phyloP scores from a whole-genome alignment of 805 yeast genomes.

The Schwanniomyces yamadae region DNA sequence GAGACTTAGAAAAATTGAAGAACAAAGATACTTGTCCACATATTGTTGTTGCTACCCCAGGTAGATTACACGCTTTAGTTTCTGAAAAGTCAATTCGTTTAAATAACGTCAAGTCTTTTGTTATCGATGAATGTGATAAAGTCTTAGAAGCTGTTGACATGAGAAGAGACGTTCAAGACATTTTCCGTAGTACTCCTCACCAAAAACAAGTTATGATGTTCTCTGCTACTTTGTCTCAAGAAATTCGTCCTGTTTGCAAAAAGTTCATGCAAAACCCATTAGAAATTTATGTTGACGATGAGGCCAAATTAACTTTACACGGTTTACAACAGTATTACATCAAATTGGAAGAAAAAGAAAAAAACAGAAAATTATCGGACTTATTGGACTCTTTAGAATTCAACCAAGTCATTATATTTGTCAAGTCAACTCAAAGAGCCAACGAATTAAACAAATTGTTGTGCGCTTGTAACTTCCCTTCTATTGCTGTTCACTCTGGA shows the following conservation, averaged over 20 bases:
- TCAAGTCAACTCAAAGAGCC: conserved; percentile 88
- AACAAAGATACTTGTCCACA: conserved; percentile 95
- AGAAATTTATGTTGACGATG: conserved; percentile 97
- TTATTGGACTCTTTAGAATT: conserved; percentile 91
- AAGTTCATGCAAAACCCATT: conserved; percentile 97
- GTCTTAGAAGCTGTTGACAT: conserved; percentile 87
- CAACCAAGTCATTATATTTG: conserved; percentile 97
- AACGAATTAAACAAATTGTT: conserved; percentile 85
- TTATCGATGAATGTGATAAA: conserved; percentile 97
- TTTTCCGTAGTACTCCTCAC: conserved; percentile 95
- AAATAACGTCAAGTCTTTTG: conserved; percentile 88
- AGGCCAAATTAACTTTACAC: conserved; percentile 93
- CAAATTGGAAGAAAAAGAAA: conserved; percentile 85
- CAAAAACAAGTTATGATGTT: conserved; percentile 99
- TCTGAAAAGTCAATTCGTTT: conserved; percentile 87
- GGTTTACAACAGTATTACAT: conserved; percentile 96
- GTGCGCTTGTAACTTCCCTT: conserved; percentile 92
- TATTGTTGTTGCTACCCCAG: conserved; percentile 97
- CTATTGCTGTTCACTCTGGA: conserved; percentile 94
- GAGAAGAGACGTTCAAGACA: conserved; percentile 99
- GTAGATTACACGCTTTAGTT: conserved; percentile 91
- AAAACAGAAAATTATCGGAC: conserved; percentile 90
- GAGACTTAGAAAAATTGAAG: conserved; percentile 84
- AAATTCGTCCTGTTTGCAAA: conserved; percentile 94
- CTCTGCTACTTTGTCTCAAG: conserved; percentile 92